These are phyloP conservation scores for Nicotiana otophora DNA, from an alignment of 257 asterid genomes.

Conservation along the genomic window DNA sequence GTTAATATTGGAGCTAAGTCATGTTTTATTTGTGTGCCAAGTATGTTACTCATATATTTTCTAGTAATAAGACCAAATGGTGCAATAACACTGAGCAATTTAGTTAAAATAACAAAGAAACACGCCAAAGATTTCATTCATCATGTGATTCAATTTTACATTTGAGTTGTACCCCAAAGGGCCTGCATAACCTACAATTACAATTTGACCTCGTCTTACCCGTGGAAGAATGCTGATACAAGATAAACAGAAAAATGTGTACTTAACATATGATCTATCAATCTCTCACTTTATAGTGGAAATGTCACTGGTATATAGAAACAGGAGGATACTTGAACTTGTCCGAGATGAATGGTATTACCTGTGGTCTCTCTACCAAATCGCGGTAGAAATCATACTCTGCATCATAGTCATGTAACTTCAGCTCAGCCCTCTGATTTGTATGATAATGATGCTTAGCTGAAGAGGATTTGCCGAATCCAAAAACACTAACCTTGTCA, in stretches of 20 bases:
- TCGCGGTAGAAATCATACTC: constrained; percentile 80
- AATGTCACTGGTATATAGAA: constrained; percentile 51
- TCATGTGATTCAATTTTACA: constrained; percentile 11
- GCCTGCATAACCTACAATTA: constrained; percentile 4
- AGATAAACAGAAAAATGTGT: background rate
- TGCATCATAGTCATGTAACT: constrained; percentile 84
- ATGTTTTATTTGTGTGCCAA: background rate
- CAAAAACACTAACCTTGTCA: constrained; percentile 71
- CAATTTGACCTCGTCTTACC: background rate
- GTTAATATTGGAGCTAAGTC: background rate
- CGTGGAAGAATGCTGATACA: constrained; percentile 9
- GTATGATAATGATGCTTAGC: constrained; percentile 94
- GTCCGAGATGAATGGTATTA: constrained; percentile 67
- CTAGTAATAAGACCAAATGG: background rate
- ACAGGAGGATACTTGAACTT: constrained; percentile 63
- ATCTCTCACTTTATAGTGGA: background rate
- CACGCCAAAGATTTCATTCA: background rate
- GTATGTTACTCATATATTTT: background rate
- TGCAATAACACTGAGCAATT: background rate
- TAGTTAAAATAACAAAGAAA: background rate
- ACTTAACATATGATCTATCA: constrained; percentile 2
- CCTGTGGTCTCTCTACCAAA: constrained; percentile 47
- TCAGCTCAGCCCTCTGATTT: constrained; percentile 74
- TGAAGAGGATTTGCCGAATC: constrained; percentile 64
- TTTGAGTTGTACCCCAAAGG: constrained; percentile 11